phyloP scores from a whole-genome alignment of 2,329 filamentous ascomycete species.

The Rutstroemia sp. region DNA sequence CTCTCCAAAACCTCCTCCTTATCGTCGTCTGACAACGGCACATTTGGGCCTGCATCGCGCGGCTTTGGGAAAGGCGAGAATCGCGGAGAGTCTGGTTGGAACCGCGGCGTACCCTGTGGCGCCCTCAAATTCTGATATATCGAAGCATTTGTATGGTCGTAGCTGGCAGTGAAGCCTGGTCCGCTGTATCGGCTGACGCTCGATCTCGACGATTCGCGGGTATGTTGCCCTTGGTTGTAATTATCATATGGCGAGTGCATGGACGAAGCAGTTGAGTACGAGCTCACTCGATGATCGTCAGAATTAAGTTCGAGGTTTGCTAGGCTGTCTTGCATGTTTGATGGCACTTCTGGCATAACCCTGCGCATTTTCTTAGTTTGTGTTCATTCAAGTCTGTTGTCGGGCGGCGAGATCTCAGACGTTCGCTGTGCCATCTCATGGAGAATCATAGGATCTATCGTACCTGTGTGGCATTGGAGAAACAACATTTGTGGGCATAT shows the following conservation, averaged over 20 bases:
- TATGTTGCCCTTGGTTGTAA: conserved; percentile 7
- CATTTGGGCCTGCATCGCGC: conserved; percentile 69
- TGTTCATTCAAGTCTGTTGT: background rate
- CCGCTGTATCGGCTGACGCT: conserved; percentile 12
- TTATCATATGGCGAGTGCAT: conserved; percentile 20
- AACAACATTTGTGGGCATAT: conserved; percentile 53
- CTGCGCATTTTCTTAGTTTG: conserved; percentile 38
- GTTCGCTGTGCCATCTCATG: background rate
- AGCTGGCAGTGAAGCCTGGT: conserved; percentile 25
- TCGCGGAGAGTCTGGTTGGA: conserved; percentile 47
- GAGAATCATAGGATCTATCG: background rate
- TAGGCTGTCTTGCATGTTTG: conserved; percentile 93
- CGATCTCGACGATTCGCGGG: conserved; percentile 10
- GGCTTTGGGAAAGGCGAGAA: conserved; percentile 92
- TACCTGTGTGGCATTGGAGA: conserved; percentile 66
- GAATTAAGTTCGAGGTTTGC: conserved; percentile 84
- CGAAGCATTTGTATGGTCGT: conserved; percentile 29
- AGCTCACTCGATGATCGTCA: conserved; percentile 24
- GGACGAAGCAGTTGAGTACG: conserved; percentile 16
- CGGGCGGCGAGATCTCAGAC: background rate
- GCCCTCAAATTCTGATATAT: conserved; percentile 28
- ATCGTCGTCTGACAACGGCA: conserved; percentile 89
- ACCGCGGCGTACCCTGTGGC: conserved; percentile 11
- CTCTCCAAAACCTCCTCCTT: conserved; percentile 85
- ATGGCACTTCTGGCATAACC: conserved; percentile 90